Evolutionary conservation across 2,329 filamentous ascomycete species (phyloP), one percentile per base, ranked within the genome.

Genomic region (Microcyclospora tardicrescens): DNA sequence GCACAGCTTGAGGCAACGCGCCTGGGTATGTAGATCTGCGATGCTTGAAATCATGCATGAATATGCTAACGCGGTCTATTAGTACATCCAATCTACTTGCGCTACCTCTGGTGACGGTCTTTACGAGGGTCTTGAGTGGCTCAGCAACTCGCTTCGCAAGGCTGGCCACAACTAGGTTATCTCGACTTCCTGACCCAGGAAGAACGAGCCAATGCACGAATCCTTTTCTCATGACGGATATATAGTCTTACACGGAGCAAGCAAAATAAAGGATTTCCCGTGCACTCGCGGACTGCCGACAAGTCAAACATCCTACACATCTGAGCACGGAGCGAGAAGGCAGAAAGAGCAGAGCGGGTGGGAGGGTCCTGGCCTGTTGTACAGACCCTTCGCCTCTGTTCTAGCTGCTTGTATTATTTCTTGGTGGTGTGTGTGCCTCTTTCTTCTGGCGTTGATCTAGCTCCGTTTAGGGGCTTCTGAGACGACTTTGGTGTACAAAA

Each of bases 41-140:
- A 32, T 4, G 4, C 10, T 32, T 24, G 19, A 24, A 4, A 24
- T 14, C 5, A 19, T 24, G 35, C 16, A 2, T 3, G 38, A n/a
- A 19, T 37, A 12, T 24, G 27, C 29, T 37, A 37, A 33, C 14
- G 16, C 29, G 8, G 9, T 12, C 16, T 36, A 27, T 44, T 52
- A 70, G 89, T 96, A 93, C 76, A 96, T 96, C 70, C 89, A 96
- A 86, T 94, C 89, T 52, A 96, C 91, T 64, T 96, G 89, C 73
- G 89, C 89, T 66, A 96, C 91, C 55, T 94, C 87, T 53, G 89
- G 89, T 77, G 91, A 96, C 68, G 89, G 89, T 85, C 83, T 96
- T 60, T 96, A 96, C 69, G 89, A 96, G 72, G 89, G 89, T 79
- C 84, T 96, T 60, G 87, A 70, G 55, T 69, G 66, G 66, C 58